Base-by-base conservation (phyloP, 2,329 filamentous ascomycete genomes). In the Cladosporium colombiae region DNA sequence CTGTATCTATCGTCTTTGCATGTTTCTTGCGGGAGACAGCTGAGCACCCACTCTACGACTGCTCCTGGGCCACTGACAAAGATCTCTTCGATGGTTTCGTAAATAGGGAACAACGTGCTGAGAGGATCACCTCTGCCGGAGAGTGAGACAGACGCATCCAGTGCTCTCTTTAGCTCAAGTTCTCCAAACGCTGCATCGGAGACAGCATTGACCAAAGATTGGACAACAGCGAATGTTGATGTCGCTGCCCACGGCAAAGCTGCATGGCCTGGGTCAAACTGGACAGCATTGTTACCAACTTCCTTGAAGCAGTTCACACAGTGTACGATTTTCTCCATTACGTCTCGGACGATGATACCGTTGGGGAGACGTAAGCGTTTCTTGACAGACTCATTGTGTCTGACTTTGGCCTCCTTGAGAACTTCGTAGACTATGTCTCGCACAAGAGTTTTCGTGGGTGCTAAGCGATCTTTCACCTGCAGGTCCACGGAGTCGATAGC, bases 291-390 rank as follows among this genome's bases (percentile, higher is more conserved):
- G 50, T 55, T 25, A 25, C 50, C 50, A 27, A 55, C 50, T 18
- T 27, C 50, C 13, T 27, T 55, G 50, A 55, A 55, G 5, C 50
- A 29, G 16, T 55, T 55, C 5, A 55, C 25, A 13, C 29, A 55
- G 29, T 55, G 50, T 5, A 55, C 31, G 50, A 27, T 55, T 21
- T 55, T 55, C 50, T 55, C 50, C 50, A 55, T 55, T 4, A 55
- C 23, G n/a, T 55, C 50, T 10, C 23, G 23, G 50, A 55, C 21
- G 18, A 55, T 55, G 50, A 55, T 27, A 11, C 29, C 50, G 25
- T 31, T 29, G 6, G 50, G 23, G 23, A 55, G 50, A 3, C 50
- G 23, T 13, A 29, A 29, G 16, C 50, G 50, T 25, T 31, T 29
- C 10, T 55, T 55, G 23, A 55, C 16, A 7, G 50, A 27, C 25